A percentile compares a stretch with the other conserved stretches of the same genome.
Evolutionary conservation across 768 basidiomycete species (phyloP).

Genomic region (Pleurotus djamor): DNA sequence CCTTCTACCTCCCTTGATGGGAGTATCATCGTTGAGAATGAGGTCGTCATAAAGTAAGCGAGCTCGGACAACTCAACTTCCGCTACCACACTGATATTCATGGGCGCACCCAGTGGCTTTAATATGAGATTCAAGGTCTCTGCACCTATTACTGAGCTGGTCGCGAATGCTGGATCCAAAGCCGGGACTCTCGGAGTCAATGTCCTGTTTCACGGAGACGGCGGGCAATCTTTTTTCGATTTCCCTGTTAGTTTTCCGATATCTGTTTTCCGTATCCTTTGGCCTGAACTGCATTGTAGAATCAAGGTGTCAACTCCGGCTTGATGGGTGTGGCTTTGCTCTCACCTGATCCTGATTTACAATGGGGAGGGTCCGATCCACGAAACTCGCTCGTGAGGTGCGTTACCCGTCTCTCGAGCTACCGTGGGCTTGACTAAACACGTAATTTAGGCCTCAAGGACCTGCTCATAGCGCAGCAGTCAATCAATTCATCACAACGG

Average conservation of each 20-base stretch:
- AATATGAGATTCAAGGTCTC: slow-evolving; percentile 25
- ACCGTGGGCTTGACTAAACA: too few species aligned
- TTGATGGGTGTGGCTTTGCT: slow-evolving; percentile 20
- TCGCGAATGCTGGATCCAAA: slow-evolving; percentile 10
- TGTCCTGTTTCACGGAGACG: slow-evolving; percentile 21
- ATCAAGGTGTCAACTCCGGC: slow-evolving; percentile 15
- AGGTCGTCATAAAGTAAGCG: slow-evolving; percentile 20
- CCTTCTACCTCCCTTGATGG: slow-evolving; percentile 19
- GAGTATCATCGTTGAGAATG: slow-evolving; percentile 21
- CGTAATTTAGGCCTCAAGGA: slow-evolving; percentile 18
- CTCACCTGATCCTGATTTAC: slow-evolving; percentile 15
- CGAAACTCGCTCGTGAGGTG: slow-evolving; percentile 14
- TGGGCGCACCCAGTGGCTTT: slow-evolving; percentile 13
- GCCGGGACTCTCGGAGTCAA: slow-evolving; percentile 19
- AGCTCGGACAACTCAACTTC: neutral
- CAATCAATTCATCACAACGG: slow-evolving; percentile 20
- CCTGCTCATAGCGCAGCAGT: slow-evolving; percentile 23
- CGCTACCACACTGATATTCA: neutral
- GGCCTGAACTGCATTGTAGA: slow-evolving; percentile 3
- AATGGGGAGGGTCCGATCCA: slow-evolving; percentile 17
- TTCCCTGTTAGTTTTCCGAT: slow-evolving; percentile 13
- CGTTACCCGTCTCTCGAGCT: too few species aligned
- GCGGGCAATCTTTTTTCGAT: slow-evolving; percentile 20
- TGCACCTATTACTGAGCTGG: slow-evolving; percentile 19
- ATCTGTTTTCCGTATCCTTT: neutral